Evolutionary conservation across 1,284 basidiomycete genomes (phyloP).

Genomic region (Leccinum proximum): DNA sequence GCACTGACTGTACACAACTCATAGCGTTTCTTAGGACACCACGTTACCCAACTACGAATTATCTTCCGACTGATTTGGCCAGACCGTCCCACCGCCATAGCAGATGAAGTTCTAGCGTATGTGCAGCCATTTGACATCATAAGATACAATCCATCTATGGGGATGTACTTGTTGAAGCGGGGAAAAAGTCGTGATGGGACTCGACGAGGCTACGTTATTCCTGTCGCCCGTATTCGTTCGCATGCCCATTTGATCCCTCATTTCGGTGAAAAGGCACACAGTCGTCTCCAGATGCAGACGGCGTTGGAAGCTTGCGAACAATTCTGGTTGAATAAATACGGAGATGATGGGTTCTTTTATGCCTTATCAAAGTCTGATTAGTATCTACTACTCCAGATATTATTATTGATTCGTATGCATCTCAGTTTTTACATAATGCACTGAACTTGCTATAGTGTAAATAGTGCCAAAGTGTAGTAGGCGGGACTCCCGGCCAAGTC

Average conservation of each 20-base stretch:
- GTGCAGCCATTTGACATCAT: neutral
- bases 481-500: too few species aligned
- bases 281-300: neutral
- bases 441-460: too few species aligned
- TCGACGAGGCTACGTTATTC: neutral
- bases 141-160: neutral
- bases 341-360: slow-evolving; percentile 10
- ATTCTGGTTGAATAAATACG: neutral
- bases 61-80: neutral
- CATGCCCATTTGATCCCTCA: neutral
- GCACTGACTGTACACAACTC: neutral
- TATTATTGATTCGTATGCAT: too few species aligned
- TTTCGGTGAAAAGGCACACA: neutral
- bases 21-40: neutral
- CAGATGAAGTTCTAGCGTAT: neutral
- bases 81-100: neutral
- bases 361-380: too few species aligned
- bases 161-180: neutral
- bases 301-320: neutral
- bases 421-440: too few species aligned
- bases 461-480: too few species aligned
- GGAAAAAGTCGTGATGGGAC: neutral
- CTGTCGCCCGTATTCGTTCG: neutral
- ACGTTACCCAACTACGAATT: neutral
- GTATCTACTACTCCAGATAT: too few species aligned